phyloP scores from a whole-genome alignment of 2,329 filamentous ascomycete genomes.

The Exutisphaerella laricina region DNA sequence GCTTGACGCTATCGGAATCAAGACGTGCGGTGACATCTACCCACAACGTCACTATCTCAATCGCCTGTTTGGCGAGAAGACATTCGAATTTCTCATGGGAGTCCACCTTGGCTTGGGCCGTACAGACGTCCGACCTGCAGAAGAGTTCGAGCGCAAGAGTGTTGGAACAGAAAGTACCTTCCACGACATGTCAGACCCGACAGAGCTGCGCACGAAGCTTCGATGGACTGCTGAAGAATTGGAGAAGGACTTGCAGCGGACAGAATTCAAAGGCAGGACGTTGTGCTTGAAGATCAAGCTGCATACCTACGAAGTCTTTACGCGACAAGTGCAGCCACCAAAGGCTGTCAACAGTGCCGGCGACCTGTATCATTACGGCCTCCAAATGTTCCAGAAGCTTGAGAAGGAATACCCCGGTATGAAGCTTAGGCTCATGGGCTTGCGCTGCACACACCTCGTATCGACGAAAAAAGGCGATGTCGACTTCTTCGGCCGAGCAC shows the following conservation, averaged over 20 bases:
- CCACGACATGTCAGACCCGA: constrained; percentile 64
- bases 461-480: constrained; percentile 77
- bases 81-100: constrained; percentile 76
- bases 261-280: constrained; percentile 83
- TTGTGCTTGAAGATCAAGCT: constrained; percentile 89
- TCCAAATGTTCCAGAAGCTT: constrained; percentile 79
- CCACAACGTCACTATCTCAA: constrained; percentile 65
- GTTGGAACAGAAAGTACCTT: constrained; percentile 94
- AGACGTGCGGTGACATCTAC: constrained; percentile 85
- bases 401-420: constrained; percentile 76
- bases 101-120: constrained; percentile 82
- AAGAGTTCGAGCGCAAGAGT: constrained; percentile 86
- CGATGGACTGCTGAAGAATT: constrained; percentile 76
- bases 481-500: constrained; percentile 65
- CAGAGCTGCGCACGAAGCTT: constrained; percentile 68
- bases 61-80: constrained; percentile 84
- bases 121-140: constrained; percentile 70
- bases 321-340: constrained; percentile 69
- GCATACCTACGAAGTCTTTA: constrained; percentile 87
- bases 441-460: constrained; percentile 81
- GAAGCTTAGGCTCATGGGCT: constrained; percentile 77
- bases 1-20: constrained; percentile 77
- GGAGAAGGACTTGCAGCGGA: constrained; percentile 74
- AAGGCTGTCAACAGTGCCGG: constrained; percentile 67
- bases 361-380: constrained; percentile 73